Base-by-base conservation (phyloP, 305 asterid species). In the Withania somnifera region DNA sequence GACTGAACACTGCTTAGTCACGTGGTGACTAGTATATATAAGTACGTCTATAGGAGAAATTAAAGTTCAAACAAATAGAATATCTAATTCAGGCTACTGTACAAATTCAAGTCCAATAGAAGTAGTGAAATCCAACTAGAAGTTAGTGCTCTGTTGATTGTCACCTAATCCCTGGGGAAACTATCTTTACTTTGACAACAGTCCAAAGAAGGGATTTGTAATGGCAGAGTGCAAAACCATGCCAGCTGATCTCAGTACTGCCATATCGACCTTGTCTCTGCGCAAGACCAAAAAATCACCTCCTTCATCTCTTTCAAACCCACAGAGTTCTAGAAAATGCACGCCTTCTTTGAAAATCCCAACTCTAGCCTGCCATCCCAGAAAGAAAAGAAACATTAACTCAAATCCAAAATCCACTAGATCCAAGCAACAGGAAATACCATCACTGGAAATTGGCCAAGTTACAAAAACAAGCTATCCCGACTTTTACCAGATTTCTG, bases 181-280 rank as follows among this genome's bases (percentile, higher is more conserved):
- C 42, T 60, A 73, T 60, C 80, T 87, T 30, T 85, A 92, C 82
- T 45, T 87, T 17, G 97, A 91, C 0, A 94, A 81, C 61, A 92
- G 92, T 42, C 98, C 98, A 56, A 92, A 94, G 89, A 80, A 92
- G 77, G 97, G 97, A 83, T 91, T 94, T 20, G 89, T 87, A 80
- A 88, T 66, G 80, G 97, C 97, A 89, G 86, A 87, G 36, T 89
- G 88, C 84, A 94, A 82, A 83, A 90, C 87, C 7, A 54, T 77
- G 78, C 89, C 84, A 83, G 97, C 97, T 81, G 78, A 50, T 53
- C 80, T 87, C 86, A 94, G 79, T 63, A 73, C 7, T 6, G 82
- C 68, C 69, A 85, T 69, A 64, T 92, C 93, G 36, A 90, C 85
- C 71, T 86, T 94, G 82, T 89, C 91, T 76, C 83, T 80, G 20